Base-by-base conservation (phyloP, 2,329 filamentous ascomycete genomes). In the Aureobasidium zeae region DNA sequence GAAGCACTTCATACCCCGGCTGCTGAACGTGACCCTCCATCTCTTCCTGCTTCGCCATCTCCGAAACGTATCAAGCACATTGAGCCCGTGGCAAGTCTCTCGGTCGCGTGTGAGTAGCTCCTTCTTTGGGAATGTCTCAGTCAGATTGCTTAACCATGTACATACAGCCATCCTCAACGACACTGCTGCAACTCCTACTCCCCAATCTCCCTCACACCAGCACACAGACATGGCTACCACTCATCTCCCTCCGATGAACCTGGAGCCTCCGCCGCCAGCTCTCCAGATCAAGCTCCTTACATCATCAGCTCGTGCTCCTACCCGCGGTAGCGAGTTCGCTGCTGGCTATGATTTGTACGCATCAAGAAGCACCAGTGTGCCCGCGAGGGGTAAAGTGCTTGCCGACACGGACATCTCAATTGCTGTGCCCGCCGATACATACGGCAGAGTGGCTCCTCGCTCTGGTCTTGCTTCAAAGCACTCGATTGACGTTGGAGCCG, bases 401-500 rank as follows among this genome's bases (percentile, higher is more conserved):
- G 87, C 96, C 26, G 83, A 88, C 55, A 96, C 91, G 1, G 89
- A 91, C 56, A 83, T 98, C 51, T 79, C 81, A 54, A 89, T 98
- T 67, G 85, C 87, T 19, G 83, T 95, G 36, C 91, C 91, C 0
- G 83, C 77, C 4, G 87, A 41, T 13, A 33, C 50, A 89, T 86
- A 96, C 61, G 89, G 89, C 53, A 82, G 88, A 46, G 79, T 94
- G 44, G 88, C 88, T 3, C 88, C 88, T 8, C 83, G 88, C 52
- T 91, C 85, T n/a, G 87, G 87, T 35, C 80, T 94, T 25, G 89
- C 89, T 2, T 73, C 80, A 48, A 98, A 98, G 70, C 79, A 96
- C 69, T 91, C 88, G 67, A 96, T 98, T 62, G 87, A 95, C 63
- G 91, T 85, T 0, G 87, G 93, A 50, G 91, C 91, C 0, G 91